Conservation (phyloP, 352 stramenopile species). For the Phytophthora foliorum region DNA sequence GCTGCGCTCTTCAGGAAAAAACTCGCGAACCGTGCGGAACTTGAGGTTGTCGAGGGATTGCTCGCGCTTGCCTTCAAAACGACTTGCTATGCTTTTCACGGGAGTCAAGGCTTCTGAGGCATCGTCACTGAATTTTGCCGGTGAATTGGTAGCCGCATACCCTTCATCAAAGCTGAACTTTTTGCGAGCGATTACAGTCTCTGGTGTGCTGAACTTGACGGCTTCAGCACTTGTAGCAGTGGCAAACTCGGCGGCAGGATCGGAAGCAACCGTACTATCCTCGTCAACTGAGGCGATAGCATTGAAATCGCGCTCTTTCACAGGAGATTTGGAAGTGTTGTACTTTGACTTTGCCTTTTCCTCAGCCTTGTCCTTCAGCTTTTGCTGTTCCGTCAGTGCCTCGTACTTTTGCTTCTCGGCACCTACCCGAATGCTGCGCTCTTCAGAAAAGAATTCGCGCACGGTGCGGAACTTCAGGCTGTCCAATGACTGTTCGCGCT, state of each 20-base stretch:
- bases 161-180: conserved; percentile 29
- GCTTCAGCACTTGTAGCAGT: not conserved
- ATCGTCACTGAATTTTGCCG: conserved; percentile 24
- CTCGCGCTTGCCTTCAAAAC: conserved; percentile 73
- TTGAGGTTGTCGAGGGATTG: conserved; percentile 68
- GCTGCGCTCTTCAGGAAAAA: conserved; percentile 56
- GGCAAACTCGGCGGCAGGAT: not conserved
- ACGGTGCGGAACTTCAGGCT: conserved; percentile 52
- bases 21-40: conserved; percentile 68
- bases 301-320: conserved; percentile 1
- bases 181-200: conserved; percentile 21
- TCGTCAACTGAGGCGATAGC: not conserved
- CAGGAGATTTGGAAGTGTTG: conserved; percentile 36
- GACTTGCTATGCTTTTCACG: conserved; percentile 71
- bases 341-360: conserved; percentile 46
- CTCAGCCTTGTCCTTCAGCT: conserved; percentile 41
- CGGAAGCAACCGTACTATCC: not conserved
- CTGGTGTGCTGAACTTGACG: conserved; percentile 19
- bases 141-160: conserved; percentile 17
- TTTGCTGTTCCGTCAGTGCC: conserved; percentile 40
- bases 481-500: conserved; percentile 46
- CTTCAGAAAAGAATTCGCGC: conserved; percentile 47
- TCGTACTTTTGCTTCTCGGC: conserved; percentile 54
- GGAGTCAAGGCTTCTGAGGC: conserved; percentile 32
- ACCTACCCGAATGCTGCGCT: conserved; percentile 45